Base-by-base conservation (phyloP, 306 rosid genomes). In the Styphnolobium japonicum region DNA sequence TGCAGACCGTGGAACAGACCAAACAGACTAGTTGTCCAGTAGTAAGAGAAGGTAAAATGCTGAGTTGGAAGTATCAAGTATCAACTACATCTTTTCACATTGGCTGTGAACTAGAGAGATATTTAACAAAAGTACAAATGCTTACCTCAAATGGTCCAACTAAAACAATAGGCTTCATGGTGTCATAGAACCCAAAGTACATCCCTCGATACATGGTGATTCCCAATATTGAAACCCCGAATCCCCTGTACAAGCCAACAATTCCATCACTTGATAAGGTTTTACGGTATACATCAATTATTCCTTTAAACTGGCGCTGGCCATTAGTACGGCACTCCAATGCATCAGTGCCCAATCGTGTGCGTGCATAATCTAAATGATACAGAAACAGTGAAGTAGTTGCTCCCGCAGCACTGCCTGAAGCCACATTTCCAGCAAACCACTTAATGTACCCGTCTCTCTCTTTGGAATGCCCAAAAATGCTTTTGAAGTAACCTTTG, bases 351-450 rank as follows among this genome's bases (percentile, higher is more conserved):
- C 88, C 99, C 82, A 93, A 85, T 67, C 96, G 89, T 10, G 99
- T 93, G 0, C 98, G 98, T 10, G 94, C 98, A 81, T 85, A 95
- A 80, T 95, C 99, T 79, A 95, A 68, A 89, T 95, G 99, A 84
- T 95, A 95, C n/a, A 95, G 83, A 78, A 92, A 88, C 36, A 91
- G 31, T 14, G 98, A 90, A 58, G 99, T 93, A 42, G 93, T 91
- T 2, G 98, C 99, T 81, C 98, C 98, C 2, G 99, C 98, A 72
- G 97, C 99, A 90, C 98, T 92, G 84, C 99, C 98, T 81, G 98
- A 95, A 83, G 99, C 99, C 81, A 95, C 90, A 88, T 95, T 95
- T 65, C 98, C 97, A 57, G 93, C 93, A 90, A 93, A 95, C 90
- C 97, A 91, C 92, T 87, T 93, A 68, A 93, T 63, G 89, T 89